These are phyloP conservation scores for Candida albicans DNA, from an alignment of 1,139 yeast species.

Conservation along the genomic window DNA sequence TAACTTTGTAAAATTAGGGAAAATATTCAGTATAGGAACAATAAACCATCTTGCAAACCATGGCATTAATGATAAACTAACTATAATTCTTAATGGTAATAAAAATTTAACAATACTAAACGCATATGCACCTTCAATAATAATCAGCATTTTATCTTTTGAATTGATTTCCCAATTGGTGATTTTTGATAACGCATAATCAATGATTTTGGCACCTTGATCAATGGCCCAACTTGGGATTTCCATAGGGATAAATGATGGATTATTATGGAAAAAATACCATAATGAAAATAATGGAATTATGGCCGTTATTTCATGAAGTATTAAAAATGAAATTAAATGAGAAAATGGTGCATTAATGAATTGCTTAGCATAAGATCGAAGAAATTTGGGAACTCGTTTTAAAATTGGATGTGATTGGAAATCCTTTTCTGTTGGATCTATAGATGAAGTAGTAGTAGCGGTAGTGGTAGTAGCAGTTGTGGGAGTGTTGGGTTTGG, in stretches of 20 bases:
- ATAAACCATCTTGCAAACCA: slow-evolving; percentile 62
- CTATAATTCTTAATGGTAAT: slow-evolving; percentile 59
- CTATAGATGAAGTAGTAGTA: not conserved
- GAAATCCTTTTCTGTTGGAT: slow-evolving; percentile 8
- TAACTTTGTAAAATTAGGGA: slow-evolving; percentile 20
- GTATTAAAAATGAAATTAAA: slow-evolving; percentile 67
- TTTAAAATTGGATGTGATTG: slow-evolving; percentile 35
- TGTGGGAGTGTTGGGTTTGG: not conserved
- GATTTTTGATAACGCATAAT: slow-evolving; percentile 38
- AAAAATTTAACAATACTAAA: slow-evolving; percentile 72
- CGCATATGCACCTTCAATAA: slow-evolving; percentile 86
- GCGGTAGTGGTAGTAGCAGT: not conserved
- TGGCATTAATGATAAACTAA: slow-evolving; percentile 65
- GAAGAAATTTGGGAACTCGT: slow-evolving; percentile 48
- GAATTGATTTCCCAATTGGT: slow-evolving; percentile 39
- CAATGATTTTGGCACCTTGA: slow-evolving; percentile 61
- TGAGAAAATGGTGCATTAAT: slow-evolving; percentile 66
- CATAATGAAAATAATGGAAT: slow-evolving; percentile 76
- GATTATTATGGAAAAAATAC: slow-evolving; percentile 64
- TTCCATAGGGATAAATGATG: slow-evolving; percentile 46
- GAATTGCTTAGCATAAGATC: slow-evolving; percentile 50
- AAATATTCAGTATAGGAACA: slow-evolving; percentile 49
- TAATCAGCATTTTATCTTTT: slow-evolving; percentile 55
- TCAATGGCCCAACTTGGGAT: slow-evolving; percentile 66
- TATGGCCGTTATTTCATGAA: slow-evolving; percentile 87